phyloP scores from a whole-genome alignment of 2,329 filamentous ascomycete species.

The Alternaria atra region DNA sequence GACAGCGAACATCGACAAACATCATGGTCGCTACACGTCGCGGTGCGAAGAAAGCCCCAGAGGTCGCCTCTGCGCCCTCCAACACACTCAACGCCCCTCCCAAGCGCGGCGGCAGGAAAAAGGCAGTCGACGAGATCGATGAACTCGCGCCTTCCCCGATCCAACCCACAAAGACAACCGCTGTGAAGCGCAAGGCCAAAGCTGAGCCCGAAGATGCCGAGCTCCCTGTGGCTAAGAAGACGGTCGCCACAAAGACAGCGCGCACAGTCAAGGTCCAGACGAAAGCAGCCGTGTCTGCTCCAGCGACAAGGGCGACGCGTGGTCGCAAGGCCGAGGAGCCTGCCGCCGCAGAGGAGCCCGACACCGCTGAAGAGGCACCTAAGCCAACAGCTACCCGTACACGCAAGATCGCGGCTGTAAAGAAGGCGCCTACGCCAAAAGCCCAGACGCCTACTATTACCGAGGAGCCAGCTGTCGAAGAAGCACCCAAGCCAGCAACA shows the following conservation, averaged over 20 bases:
- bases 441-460: conserved; percentile 14
- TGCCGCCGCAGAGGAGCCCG: conserved; percentile 21
- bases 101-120: conserved; percentile 43
- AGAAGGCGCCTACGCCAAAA: conserved; percentile 27
- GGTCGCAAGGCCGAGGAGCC: conserved; percentile 31
- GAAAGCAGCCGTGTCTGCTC: conserved; percentile 25
- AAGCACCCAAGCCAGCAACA: conserved; percentile 25
- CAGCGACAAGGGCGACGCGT: conserved; percentile 37
- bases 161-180: conserved; percentile 33
- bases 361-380: conserved; percentile 20
- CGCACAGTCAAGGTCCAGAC: conserved; percentile 33
- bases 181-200: conserved; percentile 31
- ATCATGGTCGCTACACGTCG: conserved; percentile 47
- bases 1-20: conserved; percentile 25
- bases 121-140: conserved; percentile 32
- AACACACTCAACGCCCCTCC: conserved; percentile 44
- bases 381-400: conserved; percentile 28
- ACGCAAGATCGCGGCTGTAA: conserved; percentile 30
- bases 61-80: conserved; percentile 31
- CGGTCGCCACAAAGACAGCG: conserved; percentile 29
- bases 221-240: conserved; percentile 28
- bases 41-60: conserved; percentile 36
- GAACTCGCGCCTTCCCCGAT: conserved; percentile 27
- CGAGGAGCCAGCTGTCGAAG: conserved; percentile 20
- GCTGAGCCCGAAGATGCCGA: conserved; percentile 29